A percentile compares a stretch with the other conserved stretches of the same genome.
phyloP scores from a whole-genome alignment of 2,329 filamentous ascomycete species.

The Fusarium circinatum region DNA sequence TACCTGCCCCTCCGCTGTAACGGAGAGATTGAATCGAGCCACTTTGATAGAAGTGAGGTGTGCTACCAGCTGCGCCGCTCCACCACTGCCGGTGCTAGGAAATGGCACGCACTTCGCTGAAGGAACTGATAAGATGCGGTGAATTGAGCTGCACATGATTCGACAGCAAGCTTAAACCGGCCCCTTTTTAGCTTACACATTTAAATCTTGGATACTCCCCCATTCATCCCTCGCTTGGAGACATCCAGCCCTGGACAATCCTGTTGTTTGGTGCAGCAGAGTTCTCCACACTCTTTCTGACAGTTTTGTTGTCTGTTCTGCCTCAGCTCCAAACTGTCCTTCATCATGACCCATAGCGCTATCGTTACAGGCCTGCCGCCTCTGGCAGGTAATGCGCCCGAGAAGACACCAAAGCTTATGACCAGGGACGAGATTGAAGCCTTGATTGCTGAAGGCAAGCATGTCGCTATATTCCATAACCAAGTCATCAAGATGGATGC shows the following conservation, averaged over 20 bases:
- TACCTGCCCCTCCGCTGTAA: not conserved
- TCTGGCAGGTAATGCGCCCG: constrained; percentile 17
- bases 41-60: constrained; percentile 3
- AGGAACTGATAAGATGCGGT: constrained; percentile 35
- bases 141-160: constrained; percentile 34
- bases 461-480: constrained; percentile 82
- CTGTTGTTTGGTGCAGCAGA: constrained; percentile 4
- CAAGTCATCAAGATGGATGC: constrained; percentile 87
- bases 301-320: not conserved
- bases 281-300: constrained; percentile 1
- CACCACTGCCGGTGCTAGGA: constrained; percentile 26
- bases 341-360: constrained; percentile 15
- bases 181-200: constrained; percentile 6
- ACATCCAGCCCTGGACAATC: not conserved
- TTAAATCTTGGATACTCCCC: not conserved
- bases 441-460: constrained; percentile 82
- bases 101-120: constrained; percentile 6
- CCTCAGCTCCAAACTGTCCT: not conserved
- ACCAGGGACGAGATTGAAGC: constrained; percentile 64
- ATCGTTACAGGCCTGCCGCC: constrained; percentile 39
- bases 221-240: not conserved
- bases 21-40: constrained; percentile 19
- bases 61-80: not conserved
- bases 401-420: constrained; percentile 51
- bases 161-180: not conserved